phyloP scores from a whole-genome alignment of 176 grass and related monocot species.

The Eragrostis nindensis region DNA sequence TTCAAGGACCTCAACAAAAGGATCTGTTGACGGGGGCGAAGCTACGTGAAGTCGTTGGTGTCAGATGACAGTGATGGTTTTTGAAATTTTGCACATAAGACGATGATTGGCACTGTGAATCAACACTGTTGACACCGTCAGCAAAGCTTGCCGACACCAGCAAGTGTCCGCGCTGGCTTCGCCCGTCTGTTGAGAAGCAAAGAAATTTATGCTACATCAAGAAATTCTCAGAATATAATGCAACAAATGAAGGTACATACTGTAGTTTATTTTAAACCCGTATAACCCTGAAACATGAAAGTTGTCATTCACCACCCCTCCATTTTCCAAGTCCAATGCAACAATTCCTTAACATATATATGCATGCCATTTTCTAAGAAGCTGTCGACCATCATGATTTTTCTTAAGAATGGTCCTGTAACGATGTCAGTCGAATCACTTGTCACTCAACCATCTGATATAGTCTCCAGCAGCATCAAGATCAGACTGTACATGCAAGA shows the following conservation, averaged over 20 bases:
- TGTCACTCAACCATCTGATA: constrained; percentile 41
- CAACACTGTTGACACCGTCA: no score
- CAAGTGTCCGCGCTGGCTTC: no score
- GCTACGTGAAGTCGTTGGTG: no score
- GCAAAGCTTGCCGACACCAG: no score
- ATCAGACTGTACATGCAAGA: constrained; percentile 45
- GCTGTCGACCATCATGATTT: not conserved
- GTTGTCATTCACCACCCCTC: not conserved
- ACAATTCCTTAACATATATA: not conserved
- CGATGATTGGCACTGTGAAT: no score
- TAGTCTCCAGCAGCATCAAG: constrained; percentile 40
- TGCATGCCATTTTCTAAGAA: not conserved
- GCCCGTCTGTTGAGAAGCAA: constrained; percentile 30
- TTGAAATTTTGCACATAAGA: no score
- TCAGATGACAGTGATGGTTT: no score
- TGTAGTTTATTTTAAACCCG: not conserved
- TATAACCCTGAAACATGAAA: constrained; percentile 11
- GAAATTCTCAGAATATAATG: not conserved
- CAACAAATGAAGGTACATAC: not conserved
- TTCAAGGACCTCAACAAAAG: not conserved
- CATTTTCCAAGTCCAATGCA: constrained; percentile 9
- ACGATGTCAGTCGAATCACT: constrained; percentile 12
- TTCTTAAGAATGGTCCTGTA: constrained; percentile 33
- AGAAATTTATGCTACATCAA: not conserved
- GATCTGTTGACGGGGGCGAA: no score